Percentiles rank a stretch among this genome's conserved stretches.
These are phyloP conservation scores for Scenedesmus sp. DNA, from an alignment of 163 green algal genomes.

Conservation along the genomic window DNA sequence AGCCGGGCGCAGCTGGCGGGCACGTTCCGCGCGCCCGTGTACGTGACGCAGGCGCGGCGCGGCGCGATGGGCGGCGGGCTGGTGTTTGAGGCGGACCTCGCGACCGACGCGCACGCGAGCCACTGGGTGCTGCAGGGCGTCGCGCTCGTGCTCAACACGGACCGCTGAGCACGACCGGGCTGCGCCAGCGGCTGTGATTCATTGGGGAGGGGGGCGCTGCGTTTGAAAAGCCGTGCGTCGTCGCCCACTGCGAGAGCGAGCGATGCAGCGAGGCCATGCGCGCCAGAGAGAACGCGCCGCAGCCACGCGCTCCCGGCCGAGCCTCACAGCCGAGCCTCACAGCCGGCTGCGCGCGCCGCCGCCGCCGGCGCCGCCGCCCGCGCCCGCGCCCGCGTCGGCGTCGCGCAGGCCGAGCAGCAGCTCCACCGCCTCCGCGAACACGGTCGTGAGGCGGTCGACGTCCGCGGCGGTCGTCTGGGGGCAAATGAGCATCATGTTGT, in stretches of 20 bases:
- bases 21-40: conserved; percentile 83
- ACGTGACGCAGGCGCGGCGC: conserved; percentile 82
- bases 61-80: conserved; percentile 88
- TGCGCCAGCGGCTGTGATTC: neutral
- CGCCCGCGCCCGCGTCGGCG: too few species aligned
- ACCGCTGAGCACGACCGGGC: conserved; percentile 31
- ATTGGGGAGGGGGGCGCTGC: neutral
- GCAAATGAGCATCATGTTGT: conserved; percentile 31
- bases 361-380: too few species aligned
- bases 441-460: neutral
- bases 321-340: neutral
- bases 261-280: too few species aligned
- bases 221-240: neutral
- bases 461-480: neutral
- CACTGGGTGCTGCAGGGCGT: conserved; percentile 91
- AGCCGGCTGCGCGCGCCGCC: too few species aligned
- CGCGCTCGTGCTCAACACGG: conserved; percentile 82
- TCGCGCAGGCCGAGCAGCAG: conserved; percentile 5
- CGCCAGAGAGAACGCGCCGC: neutral
- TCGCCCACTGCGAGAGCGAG: too few species aligned
- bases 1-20: conserved; percentile 78
- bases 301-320: neutral
- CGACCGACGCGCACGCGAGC: conserved; percentile 75
- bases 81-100: conserved; percentile 87
- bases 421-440: conserved; percentile 8